Evolutionary conservation across 139 green algal species (phyloP).

Genomic region (Tetraselmis chui): DNA sequence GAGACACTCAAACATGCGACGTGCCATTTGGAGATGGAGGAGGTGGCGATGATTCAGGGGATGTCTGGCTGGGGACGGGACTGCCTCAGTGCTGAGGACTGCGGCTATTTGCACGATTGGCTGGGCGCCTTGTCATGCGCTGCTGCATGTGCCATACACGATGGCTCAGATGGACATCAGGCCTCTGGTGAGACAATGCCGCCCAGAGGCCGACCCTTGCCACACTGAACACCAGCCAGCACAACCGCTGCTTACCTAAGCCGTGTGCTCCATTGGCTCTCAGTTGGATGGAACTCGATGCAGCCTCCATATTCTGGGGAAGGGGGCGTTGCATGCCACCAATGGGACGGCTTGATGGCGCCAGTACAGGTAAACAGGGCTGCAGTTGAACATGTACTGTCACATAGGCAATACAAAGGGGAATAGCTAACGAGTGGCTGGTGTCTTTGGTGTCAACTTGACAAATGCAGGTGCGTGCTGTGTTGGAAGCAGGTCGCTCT

Average conservation of each 20-base stretch:
- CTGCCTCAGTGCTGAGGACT: neutral
- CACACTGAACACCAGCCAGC: neutral
- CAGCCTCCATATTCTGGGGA: neutral
- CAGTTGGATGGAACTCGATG: neutral
- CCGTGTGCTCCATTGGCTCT: neutral
- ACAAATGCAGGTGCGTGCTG: neutral
- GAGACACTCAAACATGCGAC: neutral
- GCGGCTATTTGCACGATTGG: neutral
- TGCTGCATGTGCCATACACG: neutral
- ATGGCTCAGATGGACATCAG: neutral
- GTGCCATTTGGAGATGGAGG: neutral
- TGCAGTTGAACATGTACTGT: no score
- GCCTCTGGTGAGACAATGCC: no score
- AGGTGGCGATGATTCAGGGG: neutral
- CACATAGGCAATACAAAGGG: no score
- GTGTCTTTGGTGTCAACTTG: no score
- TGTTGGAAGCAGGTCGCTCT: neutral
- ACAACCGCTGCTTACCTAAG: neutral
- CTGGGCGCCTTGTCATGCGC: neutral
- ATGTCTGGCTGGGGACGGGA: neutral
- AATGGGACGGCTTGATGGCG: neutral
- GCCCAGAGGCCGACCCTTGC: neutral
- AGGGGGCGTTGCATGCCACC: neutral
- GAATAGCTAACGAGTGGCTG: no score
- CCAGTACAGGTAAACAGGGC: neutral